These are phyloP conservation scores for Dianthus caryophyllus DNA, from an alignment of 148 eudicot species.

Conservation along the genomic window DNA sequence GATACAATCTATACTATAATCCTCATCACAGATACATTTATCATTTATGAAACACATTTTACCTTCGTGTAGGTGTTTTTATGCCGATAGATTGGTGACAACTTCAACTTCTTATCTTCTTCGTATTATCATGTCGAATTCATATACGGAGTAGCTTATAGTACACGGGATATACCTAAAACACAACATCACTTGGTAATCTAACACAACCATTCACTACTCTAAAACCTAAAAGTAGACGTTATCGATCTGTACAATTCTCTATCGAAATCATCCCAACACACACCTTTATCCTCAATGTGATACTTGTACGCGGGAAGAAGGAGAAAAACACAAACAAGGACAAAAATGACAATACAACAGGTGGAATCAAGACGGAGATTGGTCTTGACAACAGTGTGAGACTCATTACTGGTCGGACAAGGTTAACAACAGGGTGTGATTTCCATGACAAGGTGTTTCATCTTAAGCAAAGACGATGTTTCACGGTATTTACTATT, in stretches of 20 bases:
- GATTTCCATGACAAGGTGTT: slow-evolving; percentile 7
- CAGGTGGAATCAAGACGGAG: slow-evolving; percentile 7
- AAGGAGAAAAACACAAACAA: neutral
- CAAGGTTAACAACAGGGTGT: slow-evolving; percentile 8
- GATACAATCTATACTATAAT: too few species aligned
- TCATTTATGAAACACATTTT: too few species aligned
- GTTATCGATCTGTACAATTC: slow-evolving; percentile 49
- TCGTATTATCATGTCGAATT: too few species aligned
- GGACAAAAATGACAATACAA: neutral
- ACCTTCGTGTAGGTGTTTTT: too few species aligned
- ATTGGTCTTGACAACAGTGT: neutral
- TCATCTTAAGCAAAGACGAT: slow-evolving; percentile 26
- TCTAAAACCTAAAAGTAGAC: slow-evolving; percentile 15
- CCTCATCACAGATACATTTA: too few species aligned
- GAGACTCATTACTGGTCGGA: slow-evolving; percentile 15
- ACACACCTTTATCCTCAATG: slow-evolving; percentile 20
- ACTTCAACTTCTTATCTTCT: neutral
- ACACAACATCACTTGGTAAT: neutral
- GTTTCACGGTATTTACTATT: slow-evolving; percentile 16
- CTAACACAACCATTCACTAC: slow-evolving; percentile 14
- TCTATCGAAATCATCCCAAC: slow-evolving; percentile 24
- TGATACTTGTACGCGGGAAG: slow-evolving; percentile 13
- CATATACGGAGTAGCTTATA: too few species aligned
- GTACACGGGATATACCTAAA: neutral
- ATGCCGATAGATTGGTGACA: neutral